phyloP scores from a whole-genome alignment of 176 grass and related monocot genomes.

The Zizania latifolia region DNA sequence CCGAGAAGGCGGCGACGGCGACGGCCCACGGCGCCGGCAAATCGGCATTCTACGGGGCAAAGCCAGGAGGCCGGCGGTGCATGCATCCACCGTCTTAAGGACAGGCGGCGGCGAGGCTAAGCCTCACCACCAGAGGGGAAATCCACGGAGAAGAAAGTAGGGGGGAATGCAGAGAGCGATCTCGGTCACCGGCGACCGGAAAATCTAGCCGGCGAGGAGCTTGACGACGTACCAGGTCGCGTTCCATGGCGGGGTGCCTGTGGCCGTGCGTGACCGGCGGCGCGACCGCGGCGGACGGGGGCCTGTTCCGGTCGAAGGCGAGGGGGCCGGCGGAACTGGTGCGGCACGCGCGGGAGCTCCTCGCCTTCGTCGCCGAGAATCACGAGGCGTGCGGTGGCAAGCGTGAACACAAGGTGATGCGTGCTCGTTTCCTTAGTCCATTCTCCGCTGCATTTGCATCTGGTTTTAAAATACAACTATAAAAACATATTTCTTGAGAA shows the following conservation, averaged over 20 bases:
- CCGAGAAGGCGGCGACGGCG: not conserved
- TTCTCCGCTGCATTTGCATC: not conserved
- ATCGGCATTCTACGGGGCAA: too few species aligned
- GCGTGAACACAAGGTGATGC: constrained; percentile 18
- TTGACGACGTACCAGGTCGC: not conserved
- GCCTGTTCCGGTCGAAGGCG: constrained; percentile 24
- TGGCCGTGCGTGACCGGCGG: constrained; percentile 28
- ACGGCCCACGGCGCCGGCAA: too few species aligned
- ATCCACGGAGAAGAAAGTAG: too few species aligned
- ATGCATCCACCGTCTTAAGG: too few species aligned
- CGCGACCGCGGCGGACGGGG: not conserved
- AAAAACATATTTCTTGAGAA: not conserved
- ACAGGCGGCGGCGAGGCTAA: too few species aligned
- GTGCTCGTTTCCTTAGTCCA: not conserved
- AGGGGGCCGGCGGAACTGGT: constrained; percentile 29
- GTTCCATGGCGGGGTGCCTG: constrained; percentile 29
- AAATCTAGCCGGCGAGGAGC: too few species aligned
- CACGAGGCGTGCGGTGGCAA: not conserved
- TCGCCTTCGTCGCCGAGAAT: constrained; percentile 1
- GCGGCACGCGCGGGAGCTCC: constrained; percentile 2
- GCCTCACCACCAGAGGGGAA: too few species aligned
- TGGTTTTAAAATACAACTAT: not conserved
- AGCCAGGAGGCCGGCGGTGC: too few species aligned
- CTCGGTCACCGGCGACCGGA: too few species aligned
- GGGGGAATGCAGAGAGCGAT: too few species aligned